Conservation (phyloP, 2,329 filamentous ascomycete species). For the Sporothrix schenckii region DNA sequence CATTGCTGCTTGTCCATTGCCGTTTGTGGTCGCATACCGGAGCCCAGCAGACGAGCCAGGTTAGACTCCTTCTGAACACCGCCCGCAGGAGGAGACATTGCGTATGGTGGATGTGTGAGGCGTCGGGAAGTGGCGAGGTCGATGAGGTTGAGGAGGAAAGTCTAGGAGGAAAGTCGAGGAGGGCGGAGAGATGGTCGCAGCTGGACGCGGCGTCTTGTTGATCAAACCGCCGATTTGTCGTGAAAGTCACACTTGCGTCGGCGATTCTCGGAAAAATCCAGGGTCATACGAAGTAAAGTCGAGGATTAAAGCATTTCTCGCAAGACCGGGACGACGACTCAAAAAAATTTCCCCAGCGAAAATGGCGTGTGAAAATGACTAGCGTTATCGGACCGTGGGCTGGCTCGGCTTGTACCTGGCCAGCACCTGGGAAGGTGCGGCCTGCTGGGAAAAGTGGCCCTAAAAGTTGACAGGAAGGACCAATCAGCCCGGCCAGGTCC, state of each 20-base stretch:
- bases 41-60: conserved; percentile 83
- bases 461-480: background rate
- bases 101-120: conserved; percentile 33
- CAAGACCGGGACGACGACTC: conserved; percentile 8
- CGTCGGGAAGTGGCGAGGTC: background rate
- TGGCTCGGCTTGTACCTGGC: conserved; percentile 23
- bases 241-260: background rate
- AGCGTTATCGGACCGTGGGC: conserved; percentile 31
- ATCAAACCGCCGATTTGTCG: background rate
- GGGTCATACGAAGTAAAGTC: conserved; percentile 5
- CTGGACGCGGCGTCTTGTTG: background rate
- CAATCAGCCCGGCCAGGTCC: conserved; percentile 2
- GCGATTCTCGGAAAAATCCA: background rate
- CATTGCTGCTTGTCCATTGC: background rate
- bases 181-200: background rate
- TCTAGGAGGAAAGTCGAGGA: background rate
- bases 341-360: conserved; percentile 31
- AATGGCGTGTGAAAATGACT: conserved; percentile 26
- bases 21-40: conserved; percentile 61
- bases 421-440: background rate
- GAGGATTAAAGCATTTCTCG: conserved; percentile 14
- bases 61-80: conserved; percentile 79
- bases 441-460: background rate
- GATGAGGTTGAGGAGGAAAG: background rate
- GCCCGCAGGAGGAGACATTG: conserved; percentile 63